Evolutionary conservation across 306 rosid genomes (phyloP), one percentile per base, ranked within the genome.

Genomic region (Malus orientalis): DNA sequence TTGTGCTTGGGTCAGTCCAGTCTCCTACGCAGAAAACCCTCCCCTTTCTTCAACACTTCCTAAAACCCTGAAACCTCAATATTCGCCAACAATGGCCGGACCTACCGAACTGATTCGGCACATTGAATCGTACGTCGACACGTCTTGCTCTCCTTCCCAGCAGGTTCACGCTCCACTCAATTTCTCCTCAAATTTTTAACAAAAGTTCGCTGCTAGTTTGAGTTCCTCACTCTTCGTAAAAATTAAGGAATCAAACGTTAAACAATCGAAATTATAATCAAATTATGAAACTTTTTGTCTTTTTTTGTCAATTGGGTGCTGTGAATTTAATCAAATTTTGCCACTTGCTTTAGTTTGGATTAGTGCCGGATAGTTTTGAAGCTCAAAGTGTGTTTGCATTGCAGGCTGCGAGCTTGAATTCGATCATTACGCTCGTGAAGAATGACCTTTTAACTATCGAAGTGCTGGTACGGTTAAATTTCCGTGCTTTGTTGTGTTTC

Each of bases 121-220:
- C 85, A 87, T 95, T 76, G 97, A 92, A 80, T 87, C 88, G 6
- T 95, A 86, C 79, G 90, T 95, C 71, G 92, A 88, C 79, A 76
- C 88, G 3, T 88, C 96, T 80, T 77, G 93, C 18, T 61, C 97
- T 71, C 85, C 82, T 16, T 8, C 82, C 69, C 87, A 86, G 55
- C 92, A 92, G 97, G 98, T 95, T 73, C 78, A 23, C 69, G 29
- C 38, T 57, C 65, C 60, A 38, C 32, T 71, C 33, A 65, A 59
- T 49, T 80, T 68, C 25, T 16, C 9, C 47, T n/a, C 5, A 8
- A 22, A 33, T 42, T 49, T 18, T 36, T 71, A 30, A 27, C 38
- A 15, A 16, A 62, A 63, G 33, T 55, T 44, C 12, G 30, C 27
- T 25, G 11, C 44, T 61, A 33, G 11, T 33, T 44, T 6, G 3